A percentile compares a stretch with the other conserved stretches of the same genome.
These are phyloP conservation scores for Acephala macrosclerotiorum DNA, from an alignment of 2,329 filamentous ascomycete species.

Conservation along the genomic window DNA sequence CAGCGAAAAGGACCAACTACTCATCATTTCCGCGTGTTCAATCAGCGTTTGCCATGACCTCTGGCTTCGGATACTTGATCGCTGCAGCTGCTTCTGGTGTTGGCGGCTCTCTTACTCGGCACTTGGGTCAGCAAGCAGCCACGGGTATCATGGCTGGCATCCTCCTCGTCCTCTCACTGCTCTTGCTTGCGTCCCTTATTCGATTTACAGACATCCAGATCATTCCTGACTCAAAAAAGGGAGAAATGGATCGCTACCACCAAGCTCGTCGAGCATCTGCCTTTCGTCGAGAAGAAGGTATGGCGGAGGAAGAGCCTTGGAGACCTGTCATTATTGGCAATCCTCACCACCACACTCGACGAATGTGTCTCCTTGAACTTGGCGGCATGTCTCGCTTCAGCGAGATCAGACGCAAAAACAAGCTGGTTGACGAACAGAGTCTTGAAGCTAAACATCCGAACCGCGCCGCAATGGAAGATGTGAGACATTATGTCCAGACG, in stretches of 20 bases:
- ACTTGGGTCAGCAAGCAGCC: conserved; percentile 70
- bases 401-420: conserved; percentile 71
- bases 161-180: conserved; percentile 67
- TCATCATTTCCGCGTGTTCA: conserved; percentile 78
- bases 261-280: conserved; percentile 57
- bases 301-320: conserved; percentile 58
- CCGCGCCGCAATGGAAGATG: conserved; percentile 35
- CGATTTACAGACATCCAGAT: conserved; percentile 73
- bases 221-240: conserved; percentile 66
- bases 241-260: conserved; percentile 61
- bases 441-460: conserved; percentile 44
- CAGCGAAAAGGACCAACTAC: conserved; percentile 68
- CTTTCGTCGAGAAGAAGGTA: conserved; percentile 45
- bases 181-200: conserved; percentile 67
- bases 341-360: conserved; percentile 70
- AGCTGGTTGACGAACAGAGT: conserved; percentile 56
- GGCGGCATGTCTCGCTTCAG: conserved; percentile 74
- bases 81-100: conserved; percentile 73
- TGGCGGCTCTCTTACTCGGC: conserved; percentile 71
- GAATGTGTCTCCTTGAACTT: conserved; percentile 76
- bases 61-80: conserved; percentile 72
- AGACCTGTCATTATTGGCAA: conserved; percentile 75
- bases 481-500: conserved; percentile 35
- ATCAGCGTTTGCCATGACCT: conserved; percentile 75
- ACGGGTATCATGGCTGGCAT: conserved; percentile 74